Conservation (phyloP, 495 filamentous ascomycete species). For the Hypomontagnella monticulosa region DNA sequence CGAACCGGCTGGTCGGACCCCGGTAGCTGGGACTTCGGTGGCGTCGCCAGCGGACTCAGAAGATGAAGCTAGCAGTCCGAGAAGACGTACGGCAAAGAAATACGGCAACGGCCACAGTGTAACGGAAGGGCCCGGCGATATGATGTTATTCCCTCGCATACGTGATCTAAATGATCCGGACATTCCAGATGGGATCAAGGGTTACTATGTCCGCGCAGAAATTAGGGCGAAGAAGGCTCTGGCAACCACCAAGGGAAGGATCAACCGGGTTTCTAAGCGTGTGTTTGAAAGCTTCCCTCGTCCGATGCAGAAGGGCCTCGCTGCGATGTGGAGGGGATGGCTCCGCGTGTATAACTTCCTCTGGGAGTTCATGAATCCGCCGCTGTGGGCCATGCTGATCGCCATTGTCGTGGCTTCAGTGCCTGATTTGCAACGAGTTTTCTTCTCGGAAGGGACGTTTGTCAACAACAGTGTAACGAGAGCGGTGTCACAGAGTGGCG, state of each 20-base stretch:
- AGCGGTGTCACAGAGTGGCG: constrained; percentile 83
- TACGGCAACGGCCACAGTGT: constrained; percentile 23
- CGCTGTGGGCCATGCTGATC: constrained; percentile 93
- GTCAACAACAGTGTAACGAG: constrained; percentile 91
- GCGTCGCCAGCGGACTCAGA: constrained; percentile 55
- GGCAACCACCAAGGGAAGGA: constrained; percentile 53
- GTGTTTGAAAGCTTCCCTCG: constrained; percentile 61
- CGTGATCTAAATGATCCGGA: constrained; percentile 47
- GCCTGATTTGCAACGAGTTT: constrained; percentile 81
- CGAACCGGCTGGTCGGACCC: constrained; percentile 59
- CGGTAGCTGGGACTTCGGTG: constrained; percentile 51
- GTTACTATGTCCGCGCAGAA: constrained; percentile 42
- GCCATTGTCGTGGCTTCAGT: constrained; percentile 91
- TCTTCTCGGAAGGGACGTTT: constrained; percentile 91
- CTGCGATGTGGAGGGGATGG: constrained; percentile 51
- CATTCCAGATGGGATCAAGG: constrained; percentile 46
- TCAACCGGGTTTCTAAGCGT: constrained; percentile 22
- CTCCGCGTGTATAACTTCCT: constrained; percentile 69
- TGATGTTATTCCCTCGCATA: constrained; percentile 58
- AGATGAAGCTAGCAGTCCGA: constrained; percentile 48
- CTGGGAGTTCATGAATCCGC: constrained; percentile 98
- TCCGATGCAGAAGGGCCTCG: constrained; percentile 64
- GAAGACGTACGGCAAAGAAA: constrained; percentile 32
- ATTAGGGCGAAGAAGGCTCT: constrained; percentile 32
- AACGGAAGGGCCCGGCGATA: constrained; percentile 43